Evolutionary conservation across 345 rosid genomes (phyloP).

Genomic region (Eucalyptus cloeziana): DNA sequence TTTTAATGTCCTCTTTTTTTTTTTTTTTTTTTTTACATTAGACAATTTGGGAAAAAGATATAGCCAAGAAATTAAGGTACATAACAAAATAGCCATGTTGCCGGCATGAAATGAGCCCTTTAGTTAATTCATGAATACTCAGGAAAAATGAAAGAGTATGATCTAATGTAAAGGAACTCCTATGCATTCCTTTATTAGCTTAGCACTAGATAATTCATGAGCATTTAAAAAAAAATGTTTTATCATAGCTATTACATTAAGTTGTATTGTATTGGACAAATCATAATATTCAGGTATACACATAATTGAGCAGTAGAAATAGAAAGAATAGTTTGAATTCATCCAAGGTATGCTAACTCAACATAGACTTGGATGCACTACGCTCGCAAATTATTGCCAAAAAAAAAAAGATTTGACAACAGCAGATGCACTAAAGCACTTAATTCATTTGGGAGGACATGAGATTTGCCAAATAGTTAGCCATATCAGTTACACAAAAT

Average conservation of each 20-base stretch:
- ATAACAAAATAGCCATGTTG: neutral
- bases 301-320: no score
- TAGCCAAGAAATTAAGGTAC: no score
- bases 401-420: no score
- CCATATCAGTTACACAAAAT: no score
- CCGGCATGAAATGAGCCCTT: neutral
- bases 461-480: no score
- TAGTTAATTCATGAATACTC: neutral
- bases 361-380: neutral
- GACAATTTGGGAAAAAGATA: no score
- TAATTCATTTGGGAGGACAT: no score
- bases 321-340: accelerated
- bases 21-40: no score
- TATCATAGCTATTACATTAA: neutral
- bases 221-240: neutral
- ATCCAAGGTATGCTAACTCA: neutral
- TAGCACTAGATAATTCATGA: neutral
- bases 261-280: neutral
- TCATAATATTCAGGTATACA: neutral
- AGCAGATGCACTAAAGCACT: no score
- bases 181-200: neutral
- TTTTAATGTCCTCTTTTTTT: no score
- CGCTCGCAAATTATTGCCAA: no score
- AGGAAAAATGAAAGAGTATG: neutral
- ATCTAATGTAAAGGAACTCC: neutral